Base-by-base conservation (phyloP, 2,329 filamentous ascomycete genomes). In the Sphaerulina musiva region DNA sequence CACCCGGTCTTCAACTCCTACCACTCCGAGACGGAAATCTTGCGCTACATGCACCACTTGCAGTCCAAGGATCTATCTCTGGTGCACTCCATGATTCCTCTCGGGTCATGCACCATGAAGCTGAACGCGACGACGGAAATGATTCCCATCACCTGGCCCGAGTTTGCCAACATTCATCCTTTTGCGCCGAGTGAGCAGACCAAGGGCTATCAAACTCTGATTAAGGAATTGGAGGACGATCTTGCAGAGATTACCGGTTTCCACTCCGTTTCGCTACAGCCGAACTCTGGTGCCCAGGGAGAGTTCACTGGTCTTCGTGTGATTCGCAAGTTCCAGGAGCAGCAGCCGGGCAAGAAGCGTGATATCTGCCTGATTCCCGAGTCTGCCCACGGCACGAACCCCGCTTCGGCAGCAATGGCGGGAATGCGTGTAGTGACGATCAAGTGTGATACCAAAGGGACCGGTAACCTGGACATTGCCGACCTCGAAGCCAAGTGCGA, bases 71-170 rank as follows among this genome's bases (percentile, higher is more conserved):
- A 97, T 69, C 76, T 97, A 11, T 96, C 92, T 1, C 79, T 96
- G 4, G 88, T 91, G 2, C 92, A 97, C 74, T 96, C 91, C 12
- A 97, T 97, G 92, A 97, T 97, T 57, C 90, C 92, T 2, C 81
- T 97, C 1, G 92, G 92, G 17, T 96, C 92, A 1, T 97, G 92
- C 77, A 97, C 92, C 11, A 97, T 97, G 92, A 97, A 97, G 78
- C 83, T 96, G 50, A 96, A 96, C 70, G 88, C 87, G 41, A 93
- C 91, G 2, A 88, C 88, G 0, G 89, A 96, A 75, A 96, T 97
- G 92, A 80, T 87, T 12, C 86, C 91, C 6, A 80, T 96, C 52
- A 87, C 87, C 0, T 85, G 84, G 73, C 82, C 84, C 0, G 82
- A 85, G 47, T 89, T 91, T 66, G 80, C 87, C 41, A 82, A 85